Conservation (phyloP, 805 yeast genomes). For the Metschnikowia anglica region DNA sequence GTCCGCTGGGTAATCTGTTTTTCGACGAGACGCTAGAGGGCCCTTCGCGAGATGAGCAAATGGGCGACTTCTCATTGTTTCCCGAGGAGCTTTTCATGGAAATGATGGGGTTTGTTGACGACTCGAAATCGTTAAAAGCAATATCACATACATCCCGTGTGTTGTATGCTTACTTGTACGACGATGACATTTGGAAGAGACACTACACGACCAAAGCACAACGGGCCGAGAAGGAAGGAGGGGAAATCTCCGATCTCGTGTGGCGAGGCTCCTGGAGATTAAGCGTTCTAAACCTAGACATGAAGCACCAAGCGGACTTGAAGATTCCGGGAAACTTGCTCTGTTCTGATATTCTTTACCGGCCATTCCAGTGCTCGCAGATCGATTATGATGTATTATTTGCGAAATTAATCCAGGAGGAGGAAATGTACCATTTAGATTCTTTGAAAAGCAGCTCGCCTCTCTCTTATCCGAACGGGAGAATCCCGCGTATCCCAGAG, state of each 20-base stretch:
- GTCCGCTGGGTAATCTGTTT: conserved; percentile 20
- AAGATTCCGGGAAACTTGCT: conserved; percentile 50
- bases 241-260: conserved; percentile 16
- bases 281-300: conserved; percentile 46
- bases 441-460: conserved; percentile 13
- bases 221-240: conserved; percentile 13
- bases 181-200: conserved; percentile 81
- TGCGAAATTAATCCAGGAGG: conserved; percentile 48
- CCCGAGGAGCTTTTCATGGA: conserved; percentile 65
- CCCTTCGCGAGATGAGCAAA: conserved; percentile 28
- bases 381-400: conserved; percentile 56
- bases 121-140: conserved; percentile 47
- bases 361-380: conserved; percentile 82
- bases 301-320: conserved; percentile 42
- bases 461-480: conserved; percentile 31
- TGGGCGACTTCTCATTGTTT: conserved; percentile 55
- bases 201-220: conserved; percentile 35
- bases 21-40: conserved; percentile 13
- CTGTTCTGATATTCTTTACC: conserved; percentile 74
- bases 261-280: conserved; percentile 87
- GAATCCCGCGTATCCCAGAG: conserved; percentile 56
- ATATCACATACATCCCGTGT: conserved; percentile 63
- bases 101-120: conserved; percentile 49
- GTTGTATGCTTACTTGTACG: conserved; percentile 67
- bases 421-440: conserved; percentile 31